Evolutionary conservation across 179 eudicot species (phyloP).

Genomic region (Spergularia azorica): DNA sequence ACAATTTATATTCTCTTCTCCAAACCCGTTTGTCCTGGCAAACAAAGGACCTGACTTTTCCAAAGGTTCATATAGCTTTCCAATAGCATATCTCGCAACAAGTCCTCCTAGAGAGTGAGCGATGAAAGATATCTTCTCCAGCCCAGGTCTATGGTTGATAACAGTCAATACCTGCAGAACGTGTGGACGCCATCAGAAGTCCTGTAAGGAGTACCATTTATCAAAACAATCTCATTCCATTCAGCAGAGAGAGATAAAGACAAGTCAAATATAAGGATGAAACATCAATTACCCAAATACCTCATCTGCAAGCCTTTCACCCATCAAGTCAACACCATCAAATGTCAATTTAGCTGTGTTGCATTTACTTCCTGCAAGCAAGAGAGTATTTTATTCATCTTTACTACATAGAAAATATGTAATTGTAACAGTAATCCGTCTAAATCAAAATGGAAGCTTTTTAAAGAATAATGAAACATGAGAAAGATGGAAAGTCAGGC

Average conservation of each 20-base stretch:
- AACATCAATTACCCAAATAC: conserved; percentile 49
- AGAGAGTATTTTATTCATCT: background rate
- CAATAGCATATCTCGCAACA: conserved; percentile 89
- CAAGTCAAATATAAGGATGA: conserved; percentile 20
- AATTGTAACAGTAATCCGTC: background rate
- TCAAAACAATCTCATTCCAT: conserved; percentile 24
- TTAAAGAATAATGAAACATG: background rate
- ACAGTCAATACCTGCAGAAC: conserved; percentile 69
- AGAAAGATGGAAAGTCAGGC: background rate
- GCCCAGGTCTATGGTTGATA: conserved; percentile 59
- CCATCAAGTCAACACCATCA: conserved; percentile 95
- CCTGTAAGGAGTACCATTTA: conserved; percentile 27
- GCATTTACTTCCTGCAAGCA: conserved; percentile 75
- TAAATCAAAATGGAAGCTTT: background rate
- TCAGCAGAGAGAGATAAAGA: conserved; percentile 9
- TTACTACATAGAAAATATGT: too few species aligned
- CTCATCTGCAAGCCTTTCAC: conserved; percentile 94
- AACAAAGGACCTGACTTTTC: conserved; percentile 20
- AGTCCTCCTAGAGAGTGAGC: conserved; percentile 96
- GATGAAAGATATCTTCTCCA: conserved; percentile 81
- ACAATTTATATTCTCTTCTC: conserved; percentile 30
- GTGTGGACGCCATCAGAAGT: conserved; percentile 23
- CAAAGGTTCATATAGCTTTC: conserved; percentile 54
- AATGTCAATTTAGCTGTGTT: conserved; percentile 79
- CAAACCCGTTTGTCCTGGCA: conserved; percentile 28